Evolutionary conservation across 2,329 filamentous ascomycete species (phyloP).

Genomic region (Colletotrichum musae): DNA sequence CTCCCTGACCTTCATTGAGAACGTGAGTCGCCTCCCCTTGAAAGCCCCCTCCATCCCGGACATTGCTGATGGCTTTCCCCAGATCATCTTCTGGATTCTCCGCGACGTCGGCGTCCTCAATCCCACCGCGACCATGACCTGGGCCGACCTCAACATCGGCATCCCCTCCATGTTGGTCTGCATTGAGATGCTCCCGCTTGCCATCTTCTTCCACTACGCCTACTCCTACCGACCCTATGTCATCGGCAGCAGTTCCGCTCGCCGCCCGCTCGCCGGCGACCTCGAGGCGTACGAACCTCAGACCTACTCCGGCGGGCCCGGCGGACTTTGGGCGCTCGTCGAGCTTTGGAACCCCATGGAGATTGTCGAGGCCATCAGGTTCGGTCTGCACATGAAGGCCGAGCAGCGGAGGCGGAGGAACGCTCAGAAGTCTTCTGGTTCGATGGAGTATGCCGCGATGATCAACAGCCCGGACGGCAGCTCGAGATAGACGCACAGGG

Average conservation of each 20-base stretch:
- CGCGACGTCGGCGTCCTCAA: slow-evolving; percentile 41
- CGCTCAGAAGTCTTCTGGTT: neutral
- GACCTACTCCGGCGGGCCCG: slow-evolving; percentile 44
- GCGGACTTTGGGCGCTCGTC: slow-evolving; percentile 40
- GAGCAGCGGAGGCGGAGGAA: slow-evolving; percentile 22
- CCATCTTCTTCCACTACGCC: slow-evolving; percentile 45
- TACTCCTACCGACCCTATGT: slow-evolving; percentile 45
- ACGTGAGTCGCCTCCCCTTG: slow-evolving; percentile 8
- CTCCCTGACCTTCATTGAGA: slow-evolving; percentile 42
- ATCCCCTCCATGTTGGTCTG: slow-evolving; percentile 45
- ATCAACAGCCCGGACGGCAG: no score
- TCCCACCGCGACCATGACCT: slow-evolving; percentile 43
- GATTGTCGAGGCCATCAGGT: slow-evolving; percentile 24
- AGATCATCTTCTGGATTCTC: slow-evolving; percentile 48
- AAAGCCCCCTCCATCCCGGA: no score
- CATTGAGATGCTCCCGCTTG: slow-evolving; percentile 46
- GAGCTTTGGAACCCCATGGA: slow-evolving; percentile 36
- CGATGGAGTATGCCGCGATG: neutral
- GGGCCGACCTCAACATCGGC: slow-evolving; percentile 44
- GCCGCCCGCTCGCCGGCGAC: slow-evolving; percentile 31
- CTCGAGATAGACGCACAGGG: no score
- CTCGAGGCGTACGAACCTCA: slow-evolving; percentile 36
- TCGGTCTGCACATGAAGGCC: slow-evolving; percentile 34
- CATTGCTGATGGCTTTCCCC: neutral
- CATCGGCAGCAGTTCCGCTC: slow-evolving; percentile 32